These are phyloP conservation scores for Coix lacrymajobi DNA, from an alignment of 176 grass and related monocot genomes.

Conservation along the genomic window DNA sequence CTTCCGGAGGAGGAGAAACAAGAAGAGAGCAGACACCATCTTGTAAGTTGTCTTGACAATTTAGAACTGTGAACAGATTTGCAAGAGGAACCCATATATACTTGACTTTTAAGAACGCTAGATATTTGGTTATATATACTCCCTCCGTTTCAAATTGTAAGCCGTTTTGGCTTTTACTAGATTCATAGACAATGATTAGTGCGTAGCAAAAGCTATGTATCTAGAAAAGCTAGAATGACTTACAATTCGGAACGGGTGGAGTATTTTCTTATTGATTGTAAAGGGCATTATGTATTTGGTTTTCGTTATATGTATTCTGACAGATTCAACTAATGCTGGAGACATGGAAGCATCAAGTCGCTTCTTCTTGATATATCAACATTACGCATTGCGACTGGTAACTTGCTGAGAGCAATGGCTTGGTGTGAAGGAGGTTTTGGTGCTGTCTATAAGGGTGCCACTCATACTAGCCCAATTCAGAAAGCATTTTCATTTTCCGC, in stretches of 20 bases:
- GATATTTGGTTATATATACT: neutral
- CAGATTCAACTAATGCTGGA: constrained; percentile 35
- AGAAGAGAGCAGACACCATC: neutral
- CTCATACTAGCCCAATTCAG: neutral
- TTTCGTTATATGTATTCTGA: neutral
- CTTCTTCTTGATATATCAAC: constrained; percentile 52
- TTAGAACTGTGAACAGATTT: neutral
- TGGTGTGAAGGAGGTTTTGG: constrained; percentile 83
- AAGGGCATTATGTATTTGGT: neutral
- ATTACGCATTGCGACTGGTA: constrained; percentile 39
- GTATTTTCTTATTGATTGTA: neutral
- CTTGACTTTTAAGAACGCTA: neutral
- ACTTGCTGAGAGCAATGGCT: constrained; percentile 56
- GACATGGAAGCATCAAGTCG: constrained; percentile 41
- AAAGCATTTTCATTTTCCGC: neutral
- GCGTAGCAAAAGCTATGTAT: no score
- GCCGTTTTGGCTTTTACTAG: no score
- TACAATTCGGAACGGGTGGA: neutral
- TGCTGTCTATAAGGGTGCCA: constrained; percentile 75
- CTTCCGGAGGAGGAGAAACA: neutral
- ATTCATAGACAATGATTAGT: no score
- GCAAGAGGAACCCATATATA: neutral
- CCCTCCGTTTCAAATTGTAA: neutral
- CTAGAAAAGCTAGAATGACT: neutral
- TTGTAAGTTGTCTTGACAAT: constrained; percentile 30